Base-by-base conservation (phyloP, 208 protist species). In the Wallacemonas sp. region DNA sequence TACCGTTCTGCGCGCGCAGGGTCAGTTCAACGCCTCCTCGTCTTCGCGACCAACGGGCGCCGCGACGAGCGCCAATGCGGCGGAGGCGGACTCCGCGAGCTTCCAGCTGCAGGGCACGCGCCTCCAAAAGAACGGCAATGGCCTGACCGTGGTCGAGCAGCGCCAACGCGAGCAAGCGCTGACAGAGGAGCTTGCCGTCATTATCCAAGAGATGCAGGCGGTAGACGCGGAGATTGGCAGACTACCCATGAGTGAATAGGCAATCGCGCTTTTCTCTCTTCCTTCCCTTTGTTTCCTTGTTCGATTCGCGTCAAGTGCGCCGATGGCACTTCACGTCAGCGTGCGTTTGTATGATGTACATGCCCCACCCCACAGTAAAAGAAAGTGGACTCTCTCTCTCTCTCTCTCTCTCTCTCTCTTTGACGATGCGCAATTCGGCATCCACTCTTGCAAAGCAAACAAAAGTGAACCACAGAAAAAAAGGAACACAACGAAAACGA, bases 181-280 rank as follows among this genome's bases (percentile, higher is more conserved):
- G 14, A 76, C 75, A 28, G 33, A 69, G 12, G 67, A 68, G 42
- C 82, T 95, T 25, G 63, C 31, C 29, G 70, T 77, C 26, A 66
- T 81, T 36, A 76, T 91, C 48, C 25, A 33, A 0, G 86, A 92
- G 65, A 95, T 95, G 86, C 81, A 77, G 48, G 79, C 63, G 33
- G 67, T 95, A n/a, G 86, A 95, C 70, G 62, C 55, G 20, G 76
- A 91, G 57, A 41, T 90, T 28, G 72, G 44, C 14, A 11, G 29
- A 7, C 23, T 70, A 28, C 61, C 44, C 4, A 38, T 57, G 10
- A 57, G 45, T 1, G 26, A 8, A 7, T 44, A 55, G 23, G 29
- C 44, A 1, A 12, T 41, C 36, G 10, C 10, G 36, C 36, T 41
- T 41, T 41, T 41, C 10, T 16, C 14, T 41, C 36, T 7, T 16